A percentile compares a stretch with the other conserved stretches of the same genome.
Evolutionary conservation across 192 early-diverging fungal species (phyloP).

Genomic region (Mortierella hygrophila): DNA sequence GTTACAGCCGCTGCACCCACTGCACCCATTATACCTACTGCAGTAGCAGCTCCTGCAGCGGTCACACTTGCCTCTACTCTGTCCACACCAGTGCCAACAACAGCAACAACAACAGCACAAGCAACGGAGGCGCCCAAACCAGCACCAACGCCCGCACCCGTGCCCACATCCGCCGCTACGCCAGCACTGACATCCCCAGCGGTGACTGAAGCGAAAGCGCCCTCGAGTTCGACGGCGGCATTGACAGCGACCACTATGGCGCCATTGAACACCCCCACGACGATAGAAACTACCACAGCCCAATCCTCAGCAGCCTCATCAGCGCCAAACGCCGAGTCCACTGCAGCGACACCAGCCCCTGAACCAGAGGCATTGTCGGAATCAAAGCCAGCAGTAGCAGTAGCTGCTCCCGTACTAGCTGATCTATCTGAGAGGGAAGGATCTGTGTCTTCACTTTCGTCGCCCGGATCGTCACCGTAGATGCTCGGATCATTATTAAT

Average conservation of each 20-base stretch:
- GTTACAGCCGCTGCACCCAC: neutral
- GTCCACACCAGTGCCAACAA: neutral
- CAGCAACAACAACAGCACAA: neutral
- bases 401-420: neutral
- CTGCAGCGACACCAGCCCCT: neutral
- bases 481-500: neutral
- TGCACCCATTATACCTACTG: neutral
- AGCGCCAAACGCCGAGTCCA: neutral
- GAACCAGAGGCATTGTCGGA: neutral
- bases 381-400: neutral
- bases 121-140: neutral
- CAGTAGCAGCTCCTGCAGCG: neutral
- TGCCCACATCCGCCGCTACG: neutral
- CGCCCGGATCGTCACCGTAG: constrained; percentile 6
- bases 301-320: neutral
- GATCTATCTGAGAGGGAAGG: neutral
- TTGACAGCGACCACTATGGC: neutral
- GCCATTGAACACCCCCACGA: neutral
- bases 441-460: constrained; percentile 6
- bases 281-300: neutral
- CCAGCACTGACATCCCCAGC: neutral
- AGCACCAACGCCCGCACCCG: neutral
- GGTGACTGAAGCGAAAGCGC: neutral
- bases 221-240: neutral
- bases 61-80: too few relatives aligned